Evolutionary conservation across 2,329 filamentous ascomycete genomes (phyloP).

Genomic region (Furcasterigmium sp.): DNA sequence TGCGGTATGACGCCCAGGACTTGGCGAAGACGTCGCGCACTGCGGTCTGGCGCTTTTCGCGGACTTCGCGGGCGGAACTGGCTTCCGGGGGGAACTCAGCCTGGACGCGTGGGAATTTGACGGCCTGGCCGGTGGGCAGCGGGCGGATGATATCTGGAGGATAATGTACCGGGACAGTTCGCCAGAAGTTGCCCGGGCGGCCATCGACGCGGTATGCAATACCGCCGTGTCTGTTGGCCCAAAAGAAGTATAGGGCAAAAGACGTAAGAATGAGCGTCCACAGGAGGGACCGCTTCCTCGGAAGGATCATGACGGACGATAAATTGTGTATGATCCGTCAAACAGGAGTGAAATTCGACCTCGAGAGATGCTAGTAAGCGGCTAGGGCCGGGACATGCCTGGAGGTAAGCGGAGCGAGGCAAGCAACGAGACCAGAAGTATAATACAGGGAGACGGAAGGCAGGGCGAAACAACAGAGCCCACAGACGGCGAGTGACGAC

Average conservation of each 20-base stretch:
- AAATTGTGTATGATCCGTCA: too few species aligned
- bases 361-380: too few species aligned
- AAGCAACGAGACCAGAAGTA: too few species aligned
- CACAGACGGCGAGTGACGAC: too few species aligned
- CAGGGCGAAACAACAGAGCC: too few species aligned
- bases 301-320: background rate
- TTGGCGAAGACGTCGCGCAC: slow-evolving; percentile 37
- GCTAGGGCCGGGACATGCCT: too few species aligned
- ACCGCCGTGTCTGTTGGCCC: background rate
- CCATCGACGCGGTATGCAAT: background rate
- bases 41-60: slow-evolving; percentile 22
- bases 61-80: slow-evolving; percentile 11
- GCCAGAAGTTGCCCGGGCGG: slow-evolving; percentile 11
- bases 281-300: background rate
- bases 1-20: slow-evolving; percentile 45
- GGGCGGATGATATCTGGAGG: slow-evolving; percentile 17
- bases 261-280: background rate
- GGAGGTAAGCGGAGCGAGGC: too few species aligned
- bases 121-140: slow-evolving; percentile 21
- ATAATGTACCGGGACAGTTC: slow-evolving; percentile 11
- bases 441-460: too few species aligned
- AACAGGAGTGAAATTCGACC: too few species aligned
- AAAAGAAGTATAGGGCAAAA: background rate
- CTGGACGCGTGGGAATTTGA: slow-evolving; percentile 26
- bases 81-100: slow-evolving; percentile 20